These are phyloP conservation scores for Pleurotus eryngii DNA, from an alignment of 768 basidiomycete species.

Conservation along the genomic window DNA sequence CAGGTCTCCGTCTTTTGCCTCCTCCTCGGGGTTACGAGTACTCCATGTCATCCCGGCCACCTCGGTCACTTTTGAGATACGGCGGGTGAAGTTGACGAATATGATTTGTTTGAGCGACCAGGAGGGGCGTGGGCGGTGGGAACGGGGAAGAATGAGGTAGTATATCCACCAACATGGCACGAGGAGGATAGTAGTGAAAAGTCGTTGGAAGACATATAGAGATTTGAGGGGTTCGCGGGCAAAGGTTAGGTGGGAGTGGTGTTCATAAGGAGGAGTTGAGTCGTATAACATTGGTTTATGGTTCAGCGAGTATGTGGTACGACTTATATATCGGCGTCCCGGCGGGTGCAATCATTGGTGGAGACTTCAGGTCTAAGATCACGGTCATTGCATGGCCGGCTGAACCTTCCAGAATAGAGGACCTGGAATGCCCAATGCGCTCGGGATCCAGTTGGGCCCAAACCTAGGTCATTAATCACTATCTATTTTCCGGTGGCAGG, in stretches of 20 bases:
- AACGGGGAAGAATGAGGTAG: conserved; percentile 41
- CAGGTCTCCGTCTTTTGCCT: conserved; percentile 28
- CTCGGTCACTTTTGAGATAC: conserved; percentile 52
- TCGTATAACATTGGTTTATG: conserved; percentile 8
- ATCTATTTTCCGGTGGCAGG: too few relatives aligned
- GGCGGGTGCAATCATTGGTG: too few relatives aligned
- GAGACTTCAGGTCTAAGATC: too few relatives aligned
- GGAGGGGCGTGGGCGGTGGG: conserved; percentile 42
- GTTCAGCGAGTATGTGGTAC: too few relatives aligned
- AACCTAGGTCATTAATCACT: too few relatives aligned
- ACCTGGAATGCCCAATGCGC: too few relatives aligned
- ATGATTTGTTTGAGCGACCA: conserved; percentile 50
- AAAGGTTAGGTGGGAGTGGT: conserved; percentile 40
- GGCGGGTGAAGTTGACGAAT: conserved; percentile 48
- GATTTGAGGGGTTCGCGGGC: conserved; percentile 44
- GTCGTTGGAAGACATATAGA: conserved; percentile 43
- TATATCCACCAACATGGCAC: conserved; percentile 43
- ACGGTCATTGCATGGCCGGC: too few relatives aligned
- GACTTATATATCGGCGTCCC: too few relatives aligned
- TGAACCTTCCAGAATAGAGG: too few relatives aligned
- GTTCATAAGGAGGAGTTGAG: conserved; percentile 30
- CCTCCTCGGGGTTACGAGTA: conserved; percentile 41
- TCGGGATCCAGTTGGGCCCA: too few relatives aligned
- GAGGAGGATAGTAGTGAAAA: conserved; percentile 45
- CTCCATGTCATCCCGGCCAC: conserved; percentile 55